A percentile compares a stretch with the other conserved stretches of the same genome.
phyloP scores from a whole-genome alignment of 1,284 basidiomycete genomes.

The Hymenochaete sp. region DNA sequence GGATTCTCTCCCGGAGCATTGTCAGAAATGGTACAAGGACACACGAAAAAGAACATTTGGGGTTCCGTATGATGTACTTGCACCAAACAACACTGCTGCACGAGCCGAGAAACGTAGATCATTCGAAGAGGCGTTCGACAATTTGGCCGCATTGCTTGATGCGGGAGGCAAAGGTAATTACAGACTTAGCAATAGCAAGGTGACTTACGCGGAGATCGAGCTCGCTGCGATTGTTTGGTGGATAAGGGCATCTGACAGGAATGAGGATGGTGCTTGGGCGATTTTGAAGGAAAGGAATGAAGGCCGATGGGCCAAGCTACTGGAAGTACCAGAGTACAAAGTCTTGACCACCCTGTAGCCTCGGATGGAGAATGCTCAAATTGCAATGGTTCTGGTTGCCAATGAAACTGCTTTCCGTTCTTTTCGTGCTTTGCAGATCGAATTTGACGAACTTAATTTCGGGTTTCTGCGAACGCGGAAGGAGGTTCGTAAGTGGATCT shows the following conservation, averaged over 20 bases:
- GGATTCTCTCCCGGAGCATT: neutral
- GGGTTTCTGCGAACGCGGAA: too few relatives aligned
- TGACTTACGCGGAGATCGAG: too few relatives aligned
- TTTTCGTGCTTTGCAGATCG: too few relatives aligned
- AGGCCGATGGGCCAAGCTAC: slow-evolving; percentile 7
- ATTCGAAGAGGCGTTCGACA: slow-evolving; percentile 12
- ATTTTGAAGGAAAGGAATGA: slow-evolving; percentile 1
- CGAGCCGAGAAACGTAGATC: slow-evolving; percentile 13
- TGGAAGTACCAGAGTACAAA: slow-evolving; percentile 1
- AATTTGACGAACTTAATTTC: too few relatives aligned
- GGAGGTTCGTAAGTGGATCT: too few relatives aligned
- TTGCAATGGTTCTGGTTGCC: too few relatives aligned
- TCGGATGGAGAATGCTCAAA: too few relatives aligned
- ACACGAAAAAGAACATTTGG: slow-evolving; percentile 7
- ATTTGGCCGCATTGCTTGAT: slow-evolving; percentile 15
- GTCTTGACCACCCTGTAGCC: too few relatives aligned
- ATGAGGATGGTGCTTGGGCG: neutral
- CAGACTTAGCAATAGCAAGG: too few relatives aligned
- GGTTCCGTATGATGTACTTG: slow-evolving; percentile 12
- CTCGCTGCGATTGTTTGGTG: too few relatives aligned
- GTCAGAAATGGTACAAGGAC: neutral
- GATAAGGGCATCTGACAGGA: too few relatives aligned
- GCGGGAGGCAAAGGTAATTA: slow-evolving; percentile 13
- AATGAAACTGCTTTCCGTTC: too few relatives aligned
- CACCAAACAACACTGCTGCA: slow-evolving; percentile 4